These are phyloP conservation scores for Termitomyces sp. DNA, from an alignment of 768 basidiomycete species.

Conservation along the genomic window DNA sequence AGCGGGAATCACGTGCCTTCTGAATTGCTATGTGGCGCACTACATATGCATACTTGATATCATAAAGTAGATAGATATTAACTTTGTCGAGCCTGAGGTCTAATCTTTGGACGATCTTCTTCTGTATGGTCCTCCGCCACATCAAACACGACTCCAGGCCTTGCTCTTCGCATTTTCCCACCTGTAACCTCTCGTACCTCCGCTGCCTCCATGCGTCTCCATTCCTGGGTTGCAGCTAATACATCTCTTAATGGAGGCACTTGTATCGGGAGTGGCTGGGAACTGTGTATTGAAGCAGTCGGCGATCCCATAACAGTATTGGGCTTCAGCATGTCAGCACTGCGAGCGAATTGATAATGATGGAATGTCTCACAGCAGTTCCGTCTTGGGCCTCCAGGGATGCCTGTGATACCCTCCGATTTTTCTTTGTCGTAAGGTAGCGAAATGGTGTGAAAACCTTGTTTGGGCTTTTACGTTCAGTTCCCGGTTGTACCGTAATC, in stretches of 20 bases:
- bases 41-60: neutral
- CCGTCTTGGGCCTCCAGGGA: conserved; percentile 79
- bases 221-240: conserved; percentile 56
- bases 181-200: conserved; percentile 33
- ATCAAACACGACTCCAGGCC: conserved; percentile 67
- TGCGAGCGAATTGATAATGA: conserved; percentile 5
- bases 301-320: conserved; percentile 76
- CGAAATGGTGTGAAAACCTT: conserved; percentile 61
- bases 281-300: conserved; percentile 60
- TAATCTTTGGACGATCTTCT: conserved; percentile 25
- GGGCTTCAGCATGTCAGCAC: conserved; percentile 32
- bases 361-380: conserved; percentile 55
- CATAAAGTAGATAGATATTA: neutral
- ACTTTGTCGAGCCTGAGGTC: conserved; percentile 8
- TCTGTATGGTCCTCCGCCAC: conserved; percentile 49
- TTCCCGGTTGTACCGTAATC: conserved; percentile 22
- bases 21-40: conserved; percentile 4
- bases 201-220: conserved; percentile 63
- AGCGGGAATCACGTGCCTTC: conserved; percentile 9
- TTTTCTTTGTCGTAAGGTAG: conserved; percentile 49
- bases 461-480: conserved; percentile 34
- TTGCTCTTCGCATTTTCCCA: conserved; percentile 35
- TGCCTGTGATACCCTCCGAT: conserved; percentile 65
- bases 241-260: conserved; percentile 65
- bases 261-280: conserved; percentile 35